These are phyloP conservation scores for Chenopodium berlandieri DNA, from an alignment of 148 eudicot species.

Conservation along the genomic window DNA sequence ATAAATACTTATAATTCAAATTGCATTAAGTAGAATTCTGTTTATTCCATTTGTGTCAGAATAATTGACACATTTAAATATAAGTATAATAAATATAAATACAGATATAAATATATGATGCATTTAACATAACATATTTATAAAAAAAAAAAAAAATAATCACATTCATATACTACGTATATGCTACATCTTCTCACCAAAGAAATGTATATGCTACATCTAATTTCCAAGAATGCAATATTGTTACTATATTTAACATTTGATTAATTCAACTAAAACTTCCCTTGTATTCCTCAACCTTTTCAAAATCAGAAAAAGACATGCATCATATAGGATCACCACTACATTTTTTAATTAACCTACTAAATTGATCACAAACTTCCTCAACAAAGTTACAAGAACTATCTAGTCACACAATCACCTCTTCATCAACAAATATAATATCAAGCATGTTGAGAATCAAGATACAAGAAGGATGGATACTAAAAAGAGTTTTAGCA, in stretches of 20 bases:
- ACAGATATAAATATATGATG: too few relatives aligned
- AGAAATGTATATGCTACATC: too few relatives aligned
- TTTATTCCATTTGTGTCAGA: too few relatives aligned
- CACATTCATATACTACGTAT: too few relatives aligned
- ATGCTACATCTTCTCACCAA: too few relatives aligned
- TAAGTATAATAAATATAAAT: too few relatives aligned
- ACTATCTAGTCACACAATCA: neutral
- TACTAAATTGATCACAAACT: neutral
- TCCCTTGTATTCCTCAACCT: neutral
- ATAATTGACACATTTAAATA: too few relatives aligned
- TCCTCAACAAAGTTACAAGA: neutral
- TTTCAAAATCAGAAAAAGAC: constrained; percentile 1
- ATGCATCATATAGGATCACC: neutral
- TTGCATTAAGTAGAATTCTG: too few relatives aligned
- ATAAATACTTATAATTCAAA: too few relatives aligned
- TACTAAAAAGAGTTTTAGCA: constrained; percentile 20
- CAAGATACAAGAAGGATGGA: constrained; percentile 21
- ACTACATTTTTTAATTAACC: neutral
- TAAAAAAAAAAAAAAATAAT: too few relatives aligned
- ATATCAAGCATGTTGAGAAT: constrained; percentile 13
- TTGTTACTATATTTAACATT: neutral
- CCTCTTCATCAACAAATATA: neutral
- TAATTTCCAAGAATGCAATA: too few relatives aligned
- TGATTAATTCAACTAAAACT: constrained; percentile 7
- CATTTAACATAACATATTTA: too few relatives aligned